Conservation (phyloP, 2,329 filamentous ascomycete species). For the Ophiostoma sp. region DNA sequence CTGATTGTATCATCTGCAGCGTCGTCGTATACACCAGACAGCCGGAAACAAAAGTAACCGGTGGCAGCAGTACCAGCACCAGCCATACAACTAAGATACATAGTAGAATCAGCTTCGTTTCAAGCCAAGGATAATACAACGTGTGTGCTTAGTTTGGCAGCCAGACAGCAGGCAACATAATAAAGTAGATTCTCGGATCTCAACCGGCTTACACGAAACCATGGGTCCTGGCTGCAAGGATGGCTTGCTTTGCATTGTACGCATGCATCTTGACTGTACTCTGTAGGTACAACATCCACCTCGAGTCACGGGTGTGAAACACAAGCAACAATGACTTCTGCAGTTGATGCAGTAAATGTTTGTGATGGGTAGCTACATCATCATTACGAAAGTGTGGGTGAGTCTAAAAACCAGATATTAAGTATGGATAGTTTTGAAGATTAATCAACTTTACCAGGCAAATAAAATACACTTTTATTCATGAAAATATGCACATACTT, state of each 20-base stretch:
- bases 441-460: too few species aligned
- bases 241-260: not conserved
- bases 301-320: not conserved
- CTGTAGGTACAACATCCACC: too few species aligned
- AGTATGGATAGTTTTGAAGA: too few species aligned
- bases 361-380: not conserved
- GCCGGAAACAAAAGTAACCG: not conserved
- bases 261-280: too few species aligned
- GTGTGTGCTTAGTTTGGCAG: not conserved
- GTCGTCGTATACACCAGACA: not conserved
- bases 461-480: too few species aligned
- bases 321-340: not conserved
- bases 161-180: too few species aligned
- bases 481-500: too few species aligned
- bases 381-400: not conserved
- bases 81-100: not conserved
- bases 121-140: not conserved
- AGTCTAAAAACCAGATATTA: too few species aligned
- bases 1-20: not conserved
- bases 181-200: not conserved
- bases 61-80: not conserved
- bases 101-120: not conserved
- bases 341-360: not conserved
- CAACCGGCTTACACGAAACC: constrained; percentile 8
- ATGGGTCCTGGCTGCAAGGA: not conserved